Evolutionary conservation across 495 filamentous ascomycete genomes (phyloP), one percentile per base, ranked within the genome.

Genomic region (Lepraria neglecta): DNA sequence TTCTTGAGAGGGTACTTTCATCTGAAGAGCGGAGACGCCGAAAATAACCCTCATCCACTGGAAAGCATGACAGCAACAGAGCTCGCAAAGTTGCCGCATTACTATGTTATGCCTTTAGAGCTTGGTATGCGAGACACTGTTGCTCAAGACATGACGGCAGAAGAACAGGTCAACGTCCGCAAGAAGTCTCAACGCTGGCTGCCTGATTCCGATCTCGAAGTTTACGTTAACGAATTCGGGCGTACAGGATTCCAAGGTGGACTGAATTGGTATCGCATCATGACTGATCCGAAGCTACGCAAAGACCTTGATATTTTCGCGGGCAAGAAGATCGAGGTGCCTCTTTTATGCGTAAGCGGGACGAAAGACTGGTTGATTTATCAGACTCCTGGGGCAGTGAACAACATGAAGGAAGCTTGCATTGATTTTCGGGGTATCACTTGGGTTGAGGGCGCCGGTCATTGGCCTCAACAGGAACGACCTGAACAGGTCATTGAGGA

Each of bases 161-260:
- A 86, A 66, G 74, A 77, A 44, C 53, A 47, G n/a, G 12, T 28
- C 56, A 62, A 11, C 46, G 67, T 50, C 60, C 56, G 44, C 24
- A 38, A 43, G 46, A 60, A 33, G 14, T 48, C 21, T 11, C 33
- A 24, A 30, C 45, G 68, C 2, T 88, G 84, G 85, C 72, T 88
- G 11, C 67, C 78, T 1, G 74, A 77, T 45, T 71, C 79, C 0
- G 85, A 84, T 19, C 73, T 89, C 5, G 71, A 68, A 11, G 75
- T 88, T 6, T 89, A 87, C 70, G 78, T 76, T 35, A 65, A 70
- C 11, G 84, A 87, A 58, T 87, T 82, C 73, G 61, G 47, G 7
- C 78, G 86, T n/a, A 88, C 79, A n/a, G 82, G 83, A 0, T 89
- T 88, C 69, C 85, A 87, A 71, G 85, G 86, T 3, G 85, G 77